phyloP scores from a whole-genome alignment of 352 stramenopile genomes.

The Phytophthora nicotianae region DNA sequence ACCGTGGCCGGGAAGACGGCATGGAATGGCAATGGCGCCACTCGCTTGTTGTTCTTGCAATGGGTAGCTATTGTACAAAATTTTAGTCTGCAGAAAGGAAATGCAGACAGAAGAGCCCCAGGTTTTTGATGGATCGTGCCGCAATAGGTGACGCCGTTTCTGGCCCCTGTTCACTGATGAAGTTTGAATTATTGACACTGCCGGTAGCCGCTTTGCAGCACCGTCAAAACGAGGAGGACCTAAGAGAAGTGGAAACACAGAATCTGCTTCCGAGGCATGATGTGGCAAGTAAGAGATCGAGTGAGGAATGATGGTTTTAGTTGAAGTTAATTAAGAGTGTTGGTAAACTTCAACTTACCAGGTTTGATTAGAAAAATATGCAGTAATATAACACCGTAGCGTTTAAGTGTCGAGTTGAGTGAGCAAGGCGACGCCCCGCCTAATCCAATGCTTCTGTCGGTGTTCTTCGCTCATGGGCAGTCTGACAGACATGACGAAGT shows the following conservation, averaged over 20 bases:
- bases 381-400: background rate
- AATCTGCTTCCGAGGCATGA: no score
- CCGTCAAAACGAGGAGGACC: background rate
- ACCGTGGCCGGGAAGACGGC: no score
- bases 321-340: no score
- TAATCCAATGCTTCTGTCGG: conserved; percentile 95
- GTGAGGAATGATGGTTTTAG: no score
- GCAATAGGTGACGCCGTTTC: conserved; percentile 13
- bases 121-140: background rate
- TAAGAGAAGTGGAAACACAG: conserved; percentile 1
- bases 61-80: conserved; percentile 7
- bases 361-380: background rate
- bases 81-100: conserved; percentile 5
- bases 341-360: no score
- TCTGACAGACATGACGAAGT: conserved; percentile 96
- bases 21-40: no score
- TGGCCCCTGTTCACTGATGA: conserved; percentile 8
- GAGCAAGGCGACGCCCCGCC: conserved; percentile 92
- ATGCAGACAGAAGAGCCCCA: background rate
- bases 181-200: background rate
- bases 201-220: background rate
- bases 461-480: conserved; percentile 89
- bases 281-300: no score
- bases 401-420: conserved; percentile 90
- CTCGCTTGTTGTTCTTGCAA: no score